A percentile compares a stretch with the other conserved stretches of the same genome.
Evolutionary conservation across 192 early-diverging fungal genomes (phyloP).

Genomic region (Chytriomyces sp.): DNA sequence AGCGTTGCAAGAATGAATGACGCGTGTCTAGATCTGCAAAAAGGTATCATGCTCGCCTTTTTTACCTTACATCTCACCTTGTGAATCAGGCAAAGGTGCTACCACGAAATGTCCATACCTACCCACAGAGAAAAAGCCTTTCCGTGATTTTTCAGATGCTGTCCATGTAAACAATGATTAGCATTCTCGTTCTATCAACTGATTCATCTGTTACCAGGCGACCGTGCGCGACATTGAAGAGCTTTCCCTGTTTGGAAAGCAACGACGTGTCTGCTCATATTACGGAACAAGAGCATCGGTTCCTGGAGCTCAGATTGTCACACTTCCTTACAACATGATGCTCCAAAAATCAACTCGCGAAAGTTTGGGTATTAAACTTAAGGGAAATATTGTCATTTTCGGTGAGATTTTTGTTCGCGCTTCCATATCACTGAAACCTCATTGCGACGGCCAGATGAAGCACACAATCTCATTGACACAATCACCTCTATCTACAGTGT

Average conservation of each 20-base stretch:
- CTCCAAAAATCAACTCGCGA: slow-evolving; percentile 75
- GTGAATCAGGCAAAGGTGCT: slow-evolving; percentile 20
- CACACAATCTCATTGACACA: slow-evolving; percentile 62
- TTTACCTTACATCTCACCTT: not conserved
- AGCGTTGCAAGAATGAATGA: slow-evolving; percentile 70
- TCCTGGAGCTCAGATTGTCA: slow-evolving; percentile 62
- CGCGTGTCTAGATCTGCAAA: slow-evolving; percentile 81
- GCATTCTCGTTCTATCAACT: not conserved
- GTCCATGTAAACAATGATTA: slow-evolving; percentile 10
- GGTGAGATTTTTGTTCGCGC: slow-evolving; percentile 56
- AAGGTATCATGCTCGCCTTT: slow-evolving; percentile 35
- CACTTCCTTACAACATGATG: slow-evolving; percentile 87
- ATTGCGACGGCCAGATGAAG: slow-evolving; percentile 47
- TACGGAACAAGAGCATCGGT: slow-evolving; percentile 73
- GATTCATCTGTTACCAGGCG: slow-evolving; percentile 17
- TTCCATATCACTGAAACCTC: not conserved
- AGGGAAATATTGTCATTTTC: slow-evolving; percentile 77
- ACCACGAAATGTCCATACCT: slow-evolving; percentile 54
- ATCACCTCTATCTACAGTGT: slow-evolving; percentile 74
- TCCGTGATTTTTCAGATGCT: slow-evolving; percentile 58
- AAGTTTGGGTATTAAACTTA: slow-evolving; percentile 70
- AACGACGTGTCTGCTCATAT: slow-evolving; percentile 72
- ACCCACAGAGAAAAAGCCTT: slow-evolving; percentile 48
- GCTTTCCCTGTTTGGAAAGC: slow-evolving; percentile 64
- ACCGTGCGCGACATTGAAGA: slow-evolving; percentile 81